Base-by-base conservation (phyloP, 2,329 filamentous ascomycete genomes). In the Neofusicoccum ribis region DNA sequence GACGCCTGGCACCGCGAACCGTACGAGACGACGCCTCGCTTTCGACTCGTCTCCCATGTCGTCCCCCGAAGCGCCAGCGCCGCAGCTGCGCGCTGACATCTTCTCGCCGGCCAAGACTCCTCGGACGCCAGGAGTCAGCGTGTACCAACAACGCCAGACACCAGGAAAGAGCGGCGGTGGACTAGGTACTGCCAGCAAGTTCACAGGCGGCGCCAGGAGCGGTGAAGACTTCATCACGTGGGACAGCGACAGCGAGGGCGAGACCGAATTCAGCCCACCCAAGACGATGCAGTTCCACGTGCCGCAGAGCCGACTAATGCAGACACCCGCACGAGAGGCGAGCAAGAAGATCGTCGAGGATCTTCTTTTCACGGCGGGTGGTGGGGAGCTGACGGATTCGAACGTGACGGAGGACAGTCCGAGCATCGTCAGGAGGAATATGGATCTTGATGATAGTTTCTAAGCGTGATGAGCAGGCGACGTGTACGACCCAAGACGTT, bases 221-320 rank as follows among this genome's bases (percentile, higher is more conserved):
- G 61, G n/a, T 9, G 49, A 17, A 5, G 63, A 61, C 37, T 34
- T 60, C 17, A 58, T 65, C 11, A 61, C 63, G 3, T 95, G 92
- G 89, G 89, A 93, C 62, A 91, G 88, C 71, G 89, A 93, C 67
- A 88, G 88, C 64, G 89, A 90, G 54, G 80, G 80, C 43, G 83
- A 83, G 34, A 59, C 63, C 23, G 46, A 61, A 11, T 89, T 93
- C 78, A 97, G 92, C 72, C 95, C 95, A 34, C 95, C 95, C 0
- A 98, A 98, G 82, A 95, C 92, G 11, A 93, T 96, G 67, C 91
- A 93, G 72, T 96, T 96, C 76, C 89, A 90, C 50, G 79, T 96
- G 54, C 91, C 91, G 59, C 89, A 90, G 62, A 91, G 88, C 46
- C 89, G 91, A 73, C 79, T 96, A 23, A 77, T 94, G 75, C 91